Percentiles rank a stretch among this genome's conserved stretches.
Evolutionary conservation across 2,329 filamentous ascomycete species (phyloP).

Genomic region (Aspergillus pseudoterreus): DNA sequence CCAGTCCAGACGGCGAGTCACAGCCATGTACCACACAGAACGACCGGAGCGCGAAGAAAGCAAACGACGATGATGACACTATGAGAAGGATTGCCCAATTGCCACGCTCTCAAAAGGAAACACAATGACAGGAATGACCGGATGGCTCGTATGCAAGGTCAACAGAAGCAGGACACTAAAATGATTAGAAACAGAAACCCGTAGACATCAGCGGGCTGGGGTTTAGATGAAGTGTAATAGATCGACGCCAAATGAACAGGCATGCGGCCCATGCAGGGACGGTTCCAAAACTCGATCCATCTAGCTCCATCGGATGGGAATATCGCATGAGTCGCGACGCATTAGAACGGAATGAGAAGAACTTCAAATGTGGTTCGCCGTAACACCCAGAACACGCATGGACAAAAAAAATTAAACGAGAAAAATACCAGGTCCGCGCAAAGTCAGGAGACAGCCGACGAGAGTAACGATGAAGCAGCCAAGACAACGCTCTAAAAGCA

Average conservation of each 20-base stretch:
- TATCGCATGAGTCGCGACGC: slow-evolving; percentile 13
- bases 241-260: slow-evolving; percentile 17
- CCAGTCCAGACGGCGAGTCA: not conserved
- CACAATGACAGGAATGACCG: not conserved
- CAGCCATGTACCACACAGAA: not conserved
- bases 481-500: slow-evolving; percentile 21
- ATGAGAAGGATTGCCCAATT: slow-evolving; percentile 1
- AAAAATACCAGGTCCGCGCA: not conserved
- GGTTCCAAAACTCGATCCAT: slow-evolving; percentile 12
- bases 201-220: slow-evolving; percentile 11
- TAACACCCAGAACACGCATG: slow-evolving; percentile 15
- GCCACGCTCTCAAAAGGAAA: slow-evolving; percentile 3
- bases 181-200: slow-evolving; percentile 3
- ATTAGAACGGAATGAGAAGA: slow-evolving; percentile 10
- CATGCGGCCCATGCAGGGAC: slow-evolving; percentile 3
- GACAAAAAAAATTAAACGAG: slow-evolving; percentile 5
- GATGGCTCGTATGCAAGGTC: slow-evolving; percentile 6
- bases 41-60: not conserved
- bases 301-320: slow-evolving; percentile 9
- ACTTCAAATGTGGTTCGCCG: slow-evolving; percentile 12
- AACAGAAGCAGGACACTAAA: not conserved
- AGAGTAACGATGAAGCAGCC: slow-evolving; percentile 10
- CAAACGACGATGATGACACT: not conserved
- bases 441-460: not conserved
- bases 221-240: slow-evolving; percentile 14